Evolutionary conservation across 768 basidiomycete genomes (phyloP).

Genomic region (Peribolospora kevripleyi): DNA sequence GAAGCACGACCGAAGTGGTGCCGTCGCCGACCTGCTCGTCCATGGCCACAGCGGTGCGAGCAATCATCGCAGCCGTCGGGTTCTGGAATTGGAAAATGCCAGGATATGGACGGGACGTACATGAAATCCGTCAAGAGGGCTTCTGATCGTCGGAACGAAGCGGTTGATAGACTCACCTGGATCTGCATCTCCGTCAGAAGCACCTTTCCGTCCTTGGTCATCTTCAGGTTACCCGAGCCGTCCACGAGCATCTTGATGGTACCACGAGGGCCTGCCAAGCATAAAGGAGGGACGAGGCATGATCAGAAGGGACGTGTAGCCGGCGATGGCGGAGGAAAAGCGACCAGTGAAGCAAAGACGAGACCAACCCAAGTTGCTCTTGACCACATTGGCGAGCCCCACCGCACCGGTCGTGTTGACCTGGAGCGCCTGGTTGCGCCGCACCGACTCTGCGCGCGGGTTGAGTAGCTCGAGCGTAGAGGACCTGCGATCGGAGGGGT

Average conservation of each 20-base stretch:
- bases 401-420: slow-evolving; percentile 48
- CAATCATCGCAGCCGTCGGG: slow-evolving; percentile 97
- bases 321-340: background rate
- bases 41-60: slow-evolving; percentile 90
- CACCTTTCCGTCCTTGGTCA: slow-evolving; percentile 99
- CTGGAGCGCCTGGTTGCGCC: slow-evolving; percentile 21
- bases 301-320: background rate
- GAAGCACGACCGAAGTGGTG: slow-evolving; percentile 83
- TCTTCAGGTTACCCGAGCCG: slow-evolving; percentile 93
- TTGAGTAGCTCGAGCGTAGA: slow-evolving; percentile 23
- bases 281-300: background rate
- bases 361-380: slow-evolving; percentile 65
- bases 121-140: background rate
- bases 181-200: slow-evolving; percentile 99
- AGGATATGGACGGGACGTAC: background rate
- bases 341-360: background rate
- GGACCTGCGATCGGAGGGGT: slow-evolving; percentile 4
- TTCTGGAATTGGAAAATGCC: slow-evolving; percentile 25
- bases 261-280: slow-evolving; percentile 56
- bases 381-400: slow-evolving; percentile 90
- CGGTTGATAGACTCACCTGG: slow-evolving; percentile 18
- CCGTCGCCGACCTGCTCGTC: slow-evolving; percentile 99
- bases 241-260: slow-evolving; percentile 99
- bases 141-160: background rate
- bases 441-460: slow-evolving; percentile 21